Conservation (phyloP, 768 basidiomycete species). For the Lepiota brunneoincarnata region DNA sequence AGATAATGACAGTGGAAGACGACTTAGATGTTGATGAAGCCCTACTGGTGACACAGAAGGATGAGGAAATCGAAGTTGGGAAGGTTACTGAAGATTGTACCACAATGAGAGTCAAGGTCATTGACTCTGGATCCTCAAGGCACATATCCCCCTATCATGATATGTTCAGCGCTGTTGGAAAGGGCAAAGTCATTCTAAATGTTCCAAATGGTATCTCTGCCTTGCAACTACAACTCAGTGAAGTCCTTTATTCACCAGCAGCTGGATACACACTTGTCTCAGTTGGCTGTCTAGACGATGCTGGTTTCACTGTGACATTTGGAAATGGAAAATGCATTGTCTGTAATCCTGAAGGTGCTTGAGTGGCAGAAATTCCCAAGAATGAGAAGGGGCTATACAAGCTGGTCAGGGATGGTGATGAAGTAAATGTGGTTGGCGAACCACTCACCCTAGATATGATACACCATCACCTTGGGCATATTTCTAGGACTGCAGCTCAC, state of each 20-base stretch:
- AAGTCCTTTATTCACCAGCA: too few relatives aligned
- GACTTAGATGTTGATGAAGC: too few relatives aligned
- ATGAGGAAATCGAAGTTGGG: neutral
- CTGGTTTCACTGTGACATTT: neutral
- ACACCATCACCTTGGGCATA: neutral
- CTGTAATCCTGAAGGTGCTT: conserved; percentile 13
- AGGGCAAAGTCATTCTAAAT: conserved; percentile 27
- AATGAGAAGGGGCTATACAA: neutral
- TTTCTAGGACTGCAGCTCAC: neutral
- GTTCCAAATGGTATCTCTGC: conserved; percentile 25
- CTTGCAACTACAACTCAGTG: conserved; percentile 24
- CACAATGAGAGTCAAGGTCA: conserved; percentile 12
- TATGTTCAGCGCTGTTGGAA: conserved; percentile 27
- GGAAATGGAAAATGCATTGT: too few relatives aligned
- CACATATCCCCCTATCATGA: conserved; percentile 26
- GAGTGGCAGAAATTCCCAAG: too few relatives aligned
- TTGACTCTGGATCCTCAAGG: too few relatives aligned
- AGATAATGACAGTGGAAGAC: too few relatives aligned
- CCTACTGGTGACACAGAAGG: too few relatives aligned
- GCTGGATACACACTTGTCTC: conserved; percentile 31
- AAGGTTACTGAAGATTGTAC: neutral
- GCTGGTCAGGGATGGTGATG: neutral
- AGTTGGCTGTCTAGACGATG: neutral
- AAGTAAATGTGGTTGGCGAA: conserved; percentile 8
- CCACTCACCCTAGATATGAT: neutral